Evolutionary conservation across 768 basidiomycete species (phyloP).

Genomic region (Pisolithus sp.): DNA sequence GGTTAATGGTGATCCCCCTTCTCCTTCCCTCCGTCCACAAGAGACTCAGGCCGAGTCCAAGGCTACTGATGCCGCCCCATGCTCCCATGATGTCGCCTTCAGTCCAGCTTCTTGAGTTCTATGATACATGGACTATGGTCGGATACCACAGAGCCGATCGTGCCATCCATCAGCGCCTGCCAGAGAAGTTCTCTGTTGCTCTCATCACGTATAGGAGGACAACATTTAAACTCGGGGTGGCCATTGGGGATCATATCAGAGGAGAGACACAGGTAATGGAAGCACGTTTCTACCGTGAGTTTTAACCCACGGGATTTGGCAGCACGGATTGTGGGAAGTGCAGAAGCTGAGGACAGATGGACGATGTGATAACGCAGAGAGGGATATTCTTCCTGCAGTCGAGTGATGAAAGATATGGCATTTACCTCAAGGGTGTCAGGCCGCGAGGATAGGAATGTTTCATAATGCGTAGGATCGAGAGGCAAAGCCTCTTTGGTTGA

Average conservation of each 20-base stretch:
- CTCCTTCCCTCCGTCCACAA: slow-evolving; percentile 79
- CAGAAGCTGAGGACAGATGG: slow-evolving; percentile 83
- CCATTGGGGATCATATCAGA: slow-evolving; percentile 69
- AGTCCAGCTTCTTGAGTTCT: slow-evolving; percentile 71
- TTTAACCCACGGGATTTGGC: slow-evolving; percentile 61
- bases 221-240: slow-evolving; percentile 89
- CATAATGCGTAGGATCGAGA: slow-evolving; percentile 53
- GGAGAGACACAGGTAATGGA: slow-evolving; percentile 86
- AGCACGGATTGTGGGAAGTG: slow-evolving; percentile 67
- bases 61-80: slow-evolving; percentile 92
- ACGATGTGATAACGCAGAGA: slow-evolving; percentile 85
- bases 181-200: slow-evolving; percentile 72
- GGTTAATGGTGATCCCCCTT: slow-evolving; percentile 46
- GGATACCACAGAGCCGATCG: slow-evolving; percentile 90
- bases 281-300: slow-evolving; percentile 93
- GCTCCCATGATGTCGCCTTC: slow-evolving; percentile 80
- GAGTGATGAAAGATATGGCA: slow-evolving; percentile 74
- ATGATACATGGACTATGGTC: slow-evolving; percentile 92
- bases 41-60: slow-evolving; percentile 84
- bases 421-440: slow-evolving; percentile 73
- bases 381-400: slow-evolving; percentile 56
- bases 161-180: slow-evolving; percentile 73
- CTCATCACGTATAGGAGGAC: slow-evolving; percentile 81
- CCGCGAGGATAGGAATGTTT: slow-evolving; percentile 81
- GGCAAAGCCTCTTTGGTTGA: slow-evolving; percentile 11